Conservation (phyloP, 345 rosid genomes). For the Salix koriyanagi region DNA sequence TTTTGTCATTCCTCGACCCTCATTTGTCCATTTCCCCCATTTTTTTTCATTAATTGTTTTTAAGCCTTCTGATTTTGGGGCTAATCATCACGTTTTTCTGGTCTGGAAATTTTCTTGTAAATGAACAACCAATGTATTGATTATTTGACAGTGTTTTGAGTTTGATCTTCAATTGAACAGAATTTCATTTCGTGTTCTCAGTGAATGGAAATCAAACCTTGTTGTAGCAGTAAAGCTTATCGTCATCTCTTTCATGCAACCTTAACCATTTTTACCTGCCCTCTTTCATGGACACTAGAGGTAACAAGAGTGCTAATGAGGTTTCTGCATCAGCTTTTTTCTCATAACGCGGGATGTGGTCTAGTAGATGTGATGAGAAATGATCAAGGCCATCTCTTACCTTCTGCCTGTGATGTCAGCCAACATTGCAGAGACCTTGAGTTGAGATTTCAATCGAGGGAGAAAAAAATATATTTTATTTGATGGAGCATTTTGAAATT, state of each 20-base stretch:
- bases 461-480: too few relatives aligned
- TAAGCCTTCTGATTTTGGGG: conserved; percentile 42
- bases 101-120: conserved; percentile 38
- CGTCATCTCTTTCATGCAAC: neutral
- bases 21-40: conserved; percentile 19
- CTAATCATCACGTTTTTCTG: conserved; percentile 26
- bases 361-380: too few relatives aligned
- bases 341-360: neutral
- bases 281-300: neutral
- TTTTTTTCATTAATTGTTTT: conserved; percentile 36
- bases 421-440: too few relatives aligned
- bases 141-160: conserved; percentile 39
- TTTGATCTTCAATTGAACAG: conserved; percentile 14
- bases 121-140: conserved; percentile 39
- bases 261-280: neutral
- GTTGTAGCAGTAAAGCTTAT: neutral
- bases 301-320: neutral
- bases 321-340: neutral
- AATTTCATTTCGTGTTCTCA: conserved; percentile 9
- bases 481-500: too few relatives aligned
- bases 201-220: neutral
- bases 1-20: conserved; percentile 40
- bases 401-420: too few relatives aligned
- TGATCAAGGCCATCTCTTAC: too few relatives aligned
- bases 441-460: too few relatives aligned